Conservation (phyloP, 73 alveolate genomes). For the Paramecium octaurelia region DNA sequence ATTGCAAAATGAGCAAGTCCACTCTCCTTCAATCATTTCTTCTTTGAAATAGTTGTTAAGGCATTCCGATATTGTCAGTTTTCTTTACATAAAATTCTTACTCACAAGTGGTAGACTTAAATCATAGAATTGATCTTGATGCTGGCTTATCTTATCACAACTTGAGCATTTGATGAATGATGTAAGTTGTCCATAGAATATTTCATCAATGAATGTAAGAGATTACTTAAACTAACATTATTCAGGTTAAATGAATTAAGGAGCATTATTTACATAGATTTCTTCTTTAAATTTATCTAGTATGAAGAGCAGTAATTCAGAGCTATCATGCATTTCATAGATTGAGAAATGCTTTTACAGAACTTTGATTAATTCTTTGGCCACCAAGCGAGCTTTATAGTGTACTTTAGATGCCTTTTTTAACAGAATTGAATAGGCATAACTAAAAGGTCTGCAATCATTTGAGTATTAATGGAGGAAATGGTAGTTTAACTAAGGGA, state of each 20-base stretch:
- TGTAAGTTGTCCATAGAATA: neutral
- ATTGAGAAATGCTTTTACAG: neutral
- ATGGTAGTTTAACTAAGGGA: neutral
- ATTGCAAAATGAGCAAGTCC: neutral
- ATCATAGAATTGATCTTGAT: neutral
- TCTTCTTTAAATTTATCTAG: slow-evolving; percentile 24
- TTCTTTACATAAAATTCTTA: neutral
- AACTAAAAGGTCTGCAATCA: neutral
- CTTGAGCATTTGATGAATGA: neutral
- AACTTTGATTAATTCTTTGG: neutral
- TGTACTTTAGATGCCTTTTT: neutral
- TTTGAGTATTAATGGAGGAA: neutral
- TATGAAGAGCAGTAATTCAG: neutral
- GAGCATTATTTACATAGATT: neutral
- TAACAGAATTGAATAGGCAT: neutral
- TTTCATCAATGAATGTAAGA: neutral
- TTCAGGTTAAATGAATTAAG: neutral
- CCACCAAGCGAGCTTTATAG: neutral
- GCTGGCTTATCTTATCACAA: neutral
- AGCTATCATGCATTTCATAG: slow-evolving; percentile 38
- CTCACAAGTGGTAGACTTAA: neutral
- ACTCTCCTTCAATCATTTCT: neutral
- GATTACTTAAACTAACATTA: neutral
- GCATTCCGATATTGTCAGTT: neutral
- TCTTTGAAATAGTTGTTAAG: neutral